Base-by-base conservation (phyloP, 495 filamentous ascomycete genomes). In the Trichoderma virens region DNA sequence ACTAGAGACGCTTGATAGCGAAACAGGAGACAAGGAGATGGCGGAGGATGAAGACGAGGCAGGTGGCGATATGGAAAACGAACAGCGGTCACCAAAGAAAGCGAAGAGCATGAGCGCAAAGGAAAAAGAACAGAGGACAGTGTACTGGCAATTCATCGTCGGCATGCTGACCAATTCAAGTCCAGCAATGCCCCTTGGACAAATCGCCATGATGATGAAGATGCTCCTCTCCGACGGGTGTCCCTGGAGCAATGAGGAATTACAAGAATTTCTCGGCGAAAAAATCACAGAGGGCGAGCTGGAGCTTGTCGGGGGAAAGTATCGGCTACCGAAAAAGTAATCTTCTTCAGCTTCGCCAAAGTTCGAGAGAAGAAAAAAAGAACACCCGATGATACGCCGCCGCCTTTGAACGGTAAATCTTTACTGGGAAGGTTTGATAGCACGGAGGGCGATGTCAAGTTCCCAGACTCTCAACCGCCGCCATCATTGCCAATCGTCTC, bases 161-260 rank as follows among this genome's bases (percentile, higher is more conserved):
- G 91, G 90, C 56, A 97, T 99, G 93, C 77, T 99, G 76, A 98
- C 90, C 65, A 97, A 98, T 72, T 83, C 88, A 65, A 90, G 89
- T 6, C 76, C 86, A 32, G 70, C 76, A 34, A 95, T 96, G 89
- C 85, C 88, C 59, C 71, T 91, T 66, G 82, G 83, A 70, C 85
- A 90, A 75, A 93, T 98, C 65, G 80, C 86, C 5, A 93, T 93
- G 88, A 96, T 98, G 90, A 78, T 98, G 80, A 90, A 88, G 72
- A 89, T 98, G 80, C 81, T 91, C 31, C 87, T 98, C 32, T 84
- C 88, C 1, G 92, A 90, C 16, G 90, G 91, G 7, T 97, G 97
- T 70, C 86, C 90, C 16, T 96, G 85, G 79, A 83, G 83, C 31
- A 81, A 82, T 39, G 87, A 89, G 69, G 87, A 90, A 73, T 71